Evolutionary conservation across 2,329 filamentous ascomycete genomes (phyloP).

Genomic region (Ploettnerulaceae sp.): DNA sequence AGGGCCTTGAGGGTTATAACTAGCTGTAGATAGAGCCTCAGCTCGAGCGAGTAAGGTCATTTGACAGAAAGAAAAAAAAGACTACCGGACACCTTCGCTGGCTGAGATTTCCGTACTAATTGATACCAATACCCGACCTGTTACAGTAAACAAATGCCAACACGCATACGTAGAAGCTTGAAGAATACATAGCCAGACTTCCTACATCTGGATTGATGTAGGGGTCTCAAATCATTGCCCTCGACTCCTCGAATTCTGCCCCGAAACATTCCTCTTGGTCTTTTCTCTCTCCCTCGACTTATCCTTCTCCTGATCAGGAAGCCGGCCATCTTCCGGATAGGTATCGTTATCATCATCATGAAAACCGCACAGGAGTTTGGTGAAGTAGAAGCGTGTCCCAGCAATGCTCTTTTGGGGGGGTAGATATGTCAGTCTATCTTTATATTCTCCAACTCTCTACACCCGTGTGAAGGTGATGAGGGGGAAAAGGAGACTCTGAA

Average conservation of each 20-base stretch:
- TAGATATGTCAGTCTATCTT: not conserved
- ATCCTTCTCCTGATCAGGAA: not conserved
- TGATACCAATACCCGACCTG: too few relatives aligned
- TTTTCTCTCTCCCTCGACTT: conserved; percentile 1
- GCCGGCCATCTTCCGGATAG: conserved; percentile 1
- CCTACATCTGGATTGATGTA: not conserved
- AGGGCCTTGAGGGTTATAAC: too few relatives aligned
- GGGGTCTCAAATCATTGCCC: too few relatives aligned
- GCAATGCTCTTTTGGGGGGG: conserved; percentile 46
- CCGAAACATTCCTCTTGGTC: not conserved
- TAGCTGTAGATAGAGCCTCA: too few relatives aligned
- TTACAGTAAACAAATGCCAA: too few relatives aligned
- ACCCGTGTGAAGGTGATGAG: too few relatives aligned
- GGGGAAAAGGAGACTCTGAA: not conserved
- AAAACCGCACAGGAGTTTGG: conserved; percentile 50
- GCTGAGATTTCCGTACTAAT: too few relatives aligned
- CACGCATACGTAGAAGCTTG: too few relatives aligned
- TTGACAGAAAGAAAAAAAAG: too few relatives aligned
- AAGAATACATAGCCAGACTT: not conserved
- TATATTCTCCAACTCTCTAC: not conserved
- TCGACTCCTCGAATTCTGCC: conserved; percentile 3
- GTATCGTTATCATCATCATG: conserved; percentile 35
- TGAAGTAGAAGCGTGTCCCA: conserved; percentile 52
- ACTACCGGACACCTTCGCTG: too few relatives aligned
- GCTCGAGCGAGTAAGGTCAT: too few relatives aligned